Conservation (phyloP, 2,329 filamentous ascomycete genomes). For the Didymella segeticola region DNA sequence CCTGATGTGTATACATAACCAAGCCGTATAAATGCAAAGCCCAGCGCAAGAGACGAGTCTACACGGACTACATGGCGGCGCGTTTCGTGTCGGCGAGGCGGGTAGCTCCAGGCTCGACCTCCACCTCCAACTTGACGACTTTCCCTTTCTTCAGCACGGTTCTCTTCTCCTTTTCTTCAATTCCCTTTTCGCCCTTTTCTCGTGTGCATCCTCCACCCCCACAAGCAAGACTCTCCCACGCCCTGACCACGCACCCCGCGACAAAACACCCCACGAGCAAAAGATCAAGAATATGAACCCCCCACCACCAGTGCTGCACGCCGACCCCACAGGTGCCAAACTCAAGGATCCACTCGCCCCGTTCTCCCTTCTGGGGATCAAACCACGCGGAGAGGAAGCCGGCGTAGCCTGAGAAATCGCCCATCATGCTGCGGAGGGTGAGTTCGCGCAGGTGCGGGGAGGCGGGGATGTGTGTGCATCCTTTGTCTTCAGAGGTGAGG, state of each 20-base stretch:
- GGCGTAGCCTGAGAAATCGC: constrained; percentile 89
- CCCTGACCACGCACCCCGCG: neutral
- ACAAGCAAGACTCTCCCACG: neutral
- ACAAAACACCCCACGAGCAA: neutral
- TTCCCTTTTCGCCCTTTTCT: too few species aligned
- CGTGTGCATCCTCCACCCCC: neutral
- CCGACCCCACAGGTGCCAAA: constrained; percentile 81
- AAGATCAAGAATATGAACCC: constrained; percentile 68
- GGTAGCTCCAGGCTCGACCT: too few species aligned
- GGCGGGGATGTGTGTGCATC: constrained; percentile 24
- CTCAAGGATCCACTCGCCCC: constrained; percentile 84
- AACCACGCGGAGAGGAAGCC: constrained; percentile 91
- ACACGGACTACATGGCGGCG: too few species aligned
- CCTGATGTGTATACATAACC: too few species aligned
- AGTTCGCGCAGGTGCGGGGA: constrained; percentile 77
- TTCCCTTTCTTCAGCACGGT: neutral
- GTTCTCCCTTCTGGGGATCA: constrained; percentile 70
- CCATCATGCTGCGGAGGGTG: constrained; percentile 98
- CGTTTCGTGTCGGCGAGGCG: too few species aligned
- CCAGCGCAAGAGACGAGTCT: too few species aligned
- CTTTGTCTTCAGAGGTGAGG: constrained; percentile 46
- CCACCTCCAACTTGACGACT: too few species aligned
- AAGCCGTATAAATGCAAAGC: too few species aligned
- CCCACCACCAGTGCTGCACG: constrained; percentile 94
- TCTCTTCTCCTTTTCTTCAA: neutral